Percentiles rank a stretch among this genome's conserved stretches.
Evolutionary conservation across 1,139 yeast genomes (phyloP).

Genomic region (Kodamaea sp.): DNA sequence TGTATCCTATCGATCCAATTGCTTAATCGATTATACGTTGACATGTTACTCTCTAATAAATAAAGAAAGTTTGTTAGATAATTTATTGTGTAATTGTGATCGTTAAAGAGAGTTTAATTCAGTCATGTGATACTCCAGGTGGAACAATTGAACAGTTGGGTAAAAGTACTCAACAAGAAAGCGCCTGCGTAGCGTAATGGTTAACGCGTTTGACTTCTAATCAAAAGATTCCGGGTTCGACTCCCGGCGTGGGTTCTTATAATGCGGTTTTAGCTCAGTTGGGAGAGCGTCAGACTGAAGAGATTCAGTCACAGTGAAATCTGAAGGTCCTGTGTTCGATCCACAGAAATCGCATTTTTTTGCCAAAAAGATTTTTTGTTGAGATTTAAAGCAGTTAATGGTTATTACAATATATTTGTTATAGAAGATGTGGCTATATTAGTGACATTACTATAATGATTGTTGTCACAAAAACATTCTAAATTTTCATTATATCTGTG

Average conservation of each 20-base stretch:
- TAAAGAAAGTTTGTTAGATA: neutral
- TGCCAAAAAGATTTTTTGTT: constrained; percentile 6
- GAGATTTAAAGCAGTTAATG: too few species aligned
- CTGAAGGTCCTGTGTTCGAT: constrained; percentile 94
- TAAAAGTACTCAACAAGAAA: neutral
- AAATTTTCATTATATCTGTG: too few species aligned
- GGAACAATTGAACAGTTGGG: too few species aligned
- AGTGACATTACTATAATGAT: too few species aligned
- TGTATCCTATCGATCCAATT: constrained; percentile 9
- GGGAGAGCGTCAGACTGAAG: constrained; percentile 93
- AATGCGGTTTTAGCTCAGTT: constrained; percentile 63
- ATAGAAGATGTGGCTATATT: neutral
- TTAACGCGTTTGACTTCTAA: constrained; percentile 18
- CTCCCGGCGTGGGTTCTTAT: constrained; percentile 28
- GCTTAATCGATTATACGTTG: constrained; percentile 8
- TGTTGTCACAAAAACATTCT: too few species aligned
- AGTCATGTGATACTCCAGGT: neutral
- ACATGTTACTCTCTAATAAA: too few species aligned
- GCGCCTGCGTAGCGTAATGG: constrained; percentile 19
- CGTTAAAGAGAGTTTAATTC: neutral
- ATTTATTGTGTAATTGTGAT: neutral
- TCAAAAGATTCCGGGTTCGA: constrained; percentile 50
- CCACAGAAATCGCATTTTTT: constrained; percentile 76
- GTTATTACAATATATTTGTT: too few species aligned
- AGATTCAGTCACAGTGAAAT: constrained; percentile 41